Evolutionary conservation across 192 early-diverging fungal species (phyloP), one percentile per base, ranked within the genome.

Genomic region (Coemansia guatemalensis): DNA sequence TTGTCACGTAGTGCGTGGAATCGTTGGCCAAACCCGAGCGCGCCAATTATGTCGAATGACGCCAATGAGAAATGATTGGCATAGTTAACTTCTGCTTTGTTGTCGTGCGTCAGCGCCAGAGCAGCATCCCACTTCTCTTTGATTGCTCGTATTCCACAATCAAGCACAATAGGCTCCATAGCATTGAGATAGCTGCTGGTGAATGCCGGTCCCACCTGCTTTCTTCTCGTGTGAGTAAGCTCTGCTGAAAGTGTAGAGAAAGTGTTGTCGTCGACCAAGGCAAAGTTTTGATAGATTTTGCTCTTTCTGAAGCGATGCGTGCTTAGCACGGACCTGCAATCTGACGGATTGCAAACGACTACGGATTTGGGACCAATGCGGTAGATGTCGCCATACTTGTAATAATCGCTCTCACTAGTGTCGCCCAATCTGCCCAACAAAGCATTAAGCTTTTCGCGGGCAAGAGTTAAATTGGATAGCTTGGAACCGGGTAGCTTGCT

Each of bases 311-410:
- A 76, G 21, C 47, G 35, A 54, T 76, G 73, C 3, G 63, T 55
- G 18, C 53, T 44, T 1, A 76, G 55, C 0, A 82, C 54, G 0
- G 58, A 30, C 22, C 66, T 66, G 51, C 61, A 66, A 50, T 73
- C 66, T 5, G 66, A 7, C 1, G 67, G 65, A 39, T 72, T 64
- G 57, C 64, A 64, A 18, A 76, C 32, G 0, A 44, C 56, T 23
- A 82, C 79, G 18, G 44, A 58, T 17, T 69, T 63, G 21, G 79
- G 69, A 1, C 63, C 58, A 8, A 73, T 44, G 14, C 56, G 51
- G 53, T 65, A 70, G 22, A 82, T 68, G 49, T 75, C 62, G 50
- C 79, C 74, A 56, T 76, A 67, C 39, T 53, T 58, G 50, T 67
- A 64, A 54, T 78, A 67, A 22, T 68, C 60, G 23, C 26, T 48